Evolutionary conservation across 441 rosid genomes (phyloP).

Genomic region (Adansonia rubrostipa): DNA sequence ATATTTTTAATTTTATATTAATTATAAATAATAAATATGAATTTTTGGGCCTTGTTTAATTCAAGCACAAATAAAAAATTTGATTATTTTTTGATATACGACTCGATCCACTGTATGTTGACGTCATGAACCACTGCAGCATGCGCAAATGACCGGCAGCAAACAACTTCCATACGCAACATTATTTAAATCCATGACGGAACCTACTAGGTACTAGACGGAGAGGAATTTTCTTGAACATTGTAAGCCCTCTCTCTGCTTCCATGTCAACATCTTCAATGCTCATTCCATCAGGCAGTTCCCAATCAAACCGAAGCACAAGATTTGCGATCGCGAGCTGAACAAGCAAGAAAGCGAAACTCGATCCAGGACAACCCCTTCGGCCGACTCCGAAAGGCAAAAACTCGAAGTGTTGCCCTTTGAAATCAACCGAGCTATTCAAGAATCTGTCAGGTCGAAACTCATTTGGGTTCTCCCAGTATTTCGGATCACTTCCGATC

Average conservation of each 20-base stretch:
- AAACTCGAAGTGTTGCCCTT: constrained; percentile 30
- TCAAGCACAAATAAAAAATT: no score
- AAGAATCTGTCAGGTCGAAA: constrained; percentile 34
- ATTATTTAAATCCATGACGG: no score
- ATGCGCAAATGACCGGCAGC: no score
- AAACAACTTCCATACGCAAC: no score
- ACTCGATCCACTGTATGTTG: no score
- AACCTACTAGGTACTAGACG: not conserved
- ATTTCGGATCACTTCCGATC: constrained; percentile 24
- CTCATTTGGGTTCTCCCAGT: constrained; percentile 25
- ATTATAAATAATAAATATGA: no score
- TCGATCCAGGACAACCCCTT: constrained; percentile 40
- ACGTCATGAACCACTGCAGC: no score
- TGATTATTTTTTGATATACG: no score
- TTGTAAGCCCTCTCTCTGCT: constrained; percentile 31
- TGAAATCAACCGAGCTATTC: constrained; percentile 25
- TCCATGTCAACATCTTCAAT: constrained; percentile 37
- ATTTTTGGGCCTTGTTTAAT: no score
- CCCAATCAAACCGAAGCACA: constrained; percentile 50
- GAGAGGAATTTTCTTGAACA: constrained; percentile 41
- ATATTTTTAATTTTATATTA: no score
- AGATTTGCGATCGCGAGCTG: constrained; percentile 43
- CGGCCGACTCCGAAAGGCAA: constrained; percentile 43
- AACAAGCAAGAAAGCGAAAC: constrained; percentile 29
- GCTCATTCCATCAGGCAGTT: constrained; percentile 34